Base-by-base conservation (phyloP, 2,329 filamentous ascomycete genomes). In the Monilinia fructicola region DNA sequence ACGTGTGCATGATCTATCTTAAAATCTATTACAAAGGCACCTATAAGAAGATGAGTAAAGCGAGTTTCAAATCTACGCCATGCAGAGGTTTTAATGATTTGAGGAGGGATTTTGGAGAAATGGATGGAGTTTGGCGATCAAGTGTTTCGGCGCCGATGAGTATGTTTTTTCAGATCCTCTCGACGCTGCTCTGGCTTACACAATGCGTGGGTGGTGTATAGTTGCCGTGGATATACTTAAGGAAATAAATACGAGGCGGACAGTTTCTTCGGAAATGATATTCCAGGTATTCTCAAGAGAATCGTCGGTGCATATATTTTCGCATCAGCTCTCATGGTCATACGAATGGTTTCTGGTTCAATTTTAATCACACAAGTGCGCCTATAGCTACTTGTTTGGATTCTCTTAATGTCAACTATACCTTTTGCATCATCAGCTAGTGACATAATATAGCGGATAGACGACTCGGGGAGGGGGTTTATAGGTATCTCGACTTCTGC, bases 381-480 rank as follows among this genome's bases (percentile, higher is more conserved):
- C n/a, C n/a, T n/a, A 48, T 0, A 48, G 46, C 1, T 48, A 11
- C 46, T 48, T 3, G 3, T n/a, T 6, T n/a, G 2, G 9, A 4
- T 48, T 9, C 16, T 48, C n/a, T 10, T 48, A 4, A n/a, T 48
- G 11, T 48, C 7, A 48, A 9, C 9, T 5, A 35, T 35, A 35
- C 5, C 3, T 35, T 35, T 35, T 35, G 31, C 31, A 35, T 35
- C 9, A 7, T 35, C 21, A 48, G 21, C 21, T 21, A 48, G 46
- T 48, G 2, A 6, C 21, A 48, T 52, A 4, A 14, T 26, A 28
- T 26, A 26, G 4, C n/a, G 14, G 4, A 26, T 12, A 50, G n/a
- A 11, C n/a, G 7, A 3, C 26, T 16, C 18, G 23, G 1, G 11
- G 12, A 28, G 5, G 4, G 14, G 12, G 4, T 0, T 0, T 6